Base-by-base conservation (phyloP, 1,139 yeast species). In the Tardiomyces blankii region DNA sequence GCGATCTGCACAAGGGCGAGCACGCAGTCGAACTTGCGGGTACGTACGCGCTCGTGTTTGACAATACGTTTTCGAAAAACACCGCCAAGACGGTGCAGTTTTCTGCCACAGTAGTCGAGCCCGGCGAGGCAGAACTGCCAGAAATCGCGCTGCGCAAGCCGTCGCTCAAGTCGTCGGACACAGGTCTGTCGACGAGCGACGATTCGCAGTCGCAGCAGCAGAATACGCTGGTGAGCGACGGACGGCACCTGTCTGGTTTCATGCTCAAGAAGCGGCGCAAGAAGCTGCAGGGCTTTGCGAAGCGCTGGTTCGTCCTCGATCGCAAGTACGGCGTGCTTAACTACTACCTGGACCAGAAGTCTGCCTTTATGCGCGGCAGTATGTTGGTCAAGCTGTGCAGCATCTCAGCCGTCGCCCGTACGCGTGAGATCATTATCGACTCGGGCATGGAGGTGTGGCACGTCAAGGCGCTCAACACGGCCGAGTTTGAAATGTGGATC, bases 361-460 rank as follows among this genome's bases (percentile, higher is more conserved):
- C 80, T 7, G 72, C 78, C 47, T 78, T 81, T 50, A 74, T 87
- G 49, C 74, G 97, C 48, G 98, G 98, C 45, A 91, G 87, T 57
- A 88, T 91, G 87, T 94, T 94, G 18, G 78, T 91, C 42, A 78
- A 76, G 45, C 74, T 83, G 42, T 80, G 95, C 9, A 85, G 84
- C 23, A 78, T 91, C 2, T 78, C 93, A 48, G 96, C 95, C 1
- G 81, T 82, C 55, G 72, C 78, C 28, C 75, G 75, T 46, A 76
- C 77, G 25, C 68, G 78, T 44, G 84, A 84, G 55, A 79, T 91
- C 43, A 81, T 83, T 45, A 75, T 91, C 51, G 97, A 91, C 62
- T 87, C 96, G 0, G 98, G 98, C 2, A 82, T 91, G 80, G 98
- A 91, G 61, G 80, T 86, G 14, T 91, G 98, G 98, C 80, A 78